Base-by-base conservation (phyloP, 169 alveolate species). In the Eimeria nieschulzi region DNA sequence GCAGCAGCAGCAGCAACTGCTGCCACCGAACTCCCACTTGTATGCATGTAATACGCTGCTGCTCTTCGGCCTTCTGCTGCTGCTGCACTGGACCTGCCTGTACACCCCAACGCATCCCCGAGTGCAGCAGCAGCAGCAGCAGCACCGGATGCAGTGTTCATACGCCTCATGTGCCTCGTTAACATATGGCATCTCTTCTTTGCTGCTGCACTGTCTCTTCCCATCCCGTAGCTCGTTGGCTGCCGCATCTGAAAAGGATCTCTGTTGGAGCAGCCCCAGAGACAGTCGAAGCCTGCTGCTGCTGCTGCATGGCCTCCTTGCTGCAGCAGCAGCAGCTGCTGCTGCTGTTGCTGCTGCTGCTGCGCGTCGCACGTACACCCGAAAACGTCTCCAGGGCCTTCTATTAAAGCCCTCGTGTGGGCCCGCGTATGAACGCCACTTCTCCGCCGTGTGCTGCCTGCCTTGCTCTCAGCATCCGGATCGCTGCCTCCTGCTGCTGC, bases 171-270 rank as follows among this genome's bases (percentile, higher is more conserved):
- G 75, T 80, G 88, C 15, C 75, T 23, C 0, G 72, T 55, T 21
- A 80, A 17, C 88, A 59, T 61, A 19, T 61, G 55, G 61, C 88
- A n/a, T 33, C 88, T 19, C 75, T 80, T 61, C 21, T 54, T 75
- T 55, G 88, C 88, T 55, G 88, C 72, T 59, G 88, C 88, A n/a
- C 76, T 75, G 46, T 80, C 88, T 23, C 88, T 7, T 0, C 33
- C 26, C 33, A 12, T 6, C n/a, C 88, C 88, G 39, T 55, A 59
- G 9, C 76, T 56, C 21, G 88, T 5, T 9, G 54, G 61, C 12
- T 80, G 88, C 59, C 75, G 88, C 76, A 8, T 55, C 76, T 80
- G 88, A 25, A 80, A 80, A 5, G 75, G 76, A 25, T 61, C 88
- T 55, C 75, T 61, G 56, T 80, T 61, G 0, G 88, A 80, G 76